Percentiles rank a stretch among this genome's conserved stretches.
phyloP scores from a whole-genome alignment of 371 early-diverging fungal species.

The Polyrhizophydium stewartii region DNA sequence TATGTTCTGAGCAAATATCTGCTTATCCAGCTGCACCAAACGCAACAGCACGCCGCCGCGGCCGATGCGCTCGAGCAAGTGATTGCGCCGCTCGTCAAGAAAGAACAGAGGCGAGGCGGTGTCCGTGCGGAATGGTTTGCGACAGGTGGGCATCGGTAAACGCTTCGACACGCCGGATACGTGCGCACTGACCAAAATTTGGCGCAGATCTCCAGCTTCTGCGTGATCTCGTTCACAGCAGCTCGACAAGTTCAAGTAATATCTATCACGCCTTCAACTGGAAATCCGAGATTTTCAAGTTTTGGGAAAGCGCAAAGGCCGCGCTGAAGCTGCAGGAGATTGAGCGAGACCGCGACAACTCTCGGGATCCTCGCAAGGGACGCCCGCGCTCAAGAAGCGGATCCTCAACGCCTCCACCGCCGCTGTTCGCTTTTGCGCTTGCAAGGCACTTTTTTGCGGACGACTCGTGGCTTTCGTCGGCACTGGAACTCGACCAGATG shows the following conservation, averaged over 20 bases:
- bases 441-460: conserved; percentile 9
- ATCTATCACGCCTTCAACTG: conserved; percentile 17
- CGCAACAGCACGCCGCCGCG: conserved; percentile 10
- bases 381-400: background rate
- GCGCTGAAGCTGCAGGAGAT: background rate
- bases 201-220: conserved; percentile 4
- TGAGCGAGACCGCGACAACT: background rate
- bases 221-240: background rate
- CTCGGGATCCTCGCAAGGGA: background rate
- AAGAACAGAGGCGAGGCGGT: conserved; percentile 18
- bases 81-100: conserved; percentile 20
- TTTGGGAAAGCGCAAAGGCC: conserved; percentile 18
- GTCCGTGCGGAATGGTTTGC: conserved; percentile 24
- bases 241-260: conserved; percentile 1
- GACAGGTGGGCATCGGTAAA: conserved; percentile 15
- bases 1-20: conserved; percentile 30
- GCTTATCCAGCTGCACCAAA: conserved; percentile 11
- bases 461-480: background rate
- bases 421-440: conserved; percentile 14
- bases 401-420: background rate
- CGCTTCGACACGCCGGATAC: background rate
- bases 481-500: background rate
- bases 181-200: background rate
- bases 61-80: conserved; percentile 9
- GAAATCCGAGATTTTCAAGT: conserved; percentile 14